Conservation (phyloP, 2,329 filamentous ascomycete species). For the Talaromyces sp. region DNA sequence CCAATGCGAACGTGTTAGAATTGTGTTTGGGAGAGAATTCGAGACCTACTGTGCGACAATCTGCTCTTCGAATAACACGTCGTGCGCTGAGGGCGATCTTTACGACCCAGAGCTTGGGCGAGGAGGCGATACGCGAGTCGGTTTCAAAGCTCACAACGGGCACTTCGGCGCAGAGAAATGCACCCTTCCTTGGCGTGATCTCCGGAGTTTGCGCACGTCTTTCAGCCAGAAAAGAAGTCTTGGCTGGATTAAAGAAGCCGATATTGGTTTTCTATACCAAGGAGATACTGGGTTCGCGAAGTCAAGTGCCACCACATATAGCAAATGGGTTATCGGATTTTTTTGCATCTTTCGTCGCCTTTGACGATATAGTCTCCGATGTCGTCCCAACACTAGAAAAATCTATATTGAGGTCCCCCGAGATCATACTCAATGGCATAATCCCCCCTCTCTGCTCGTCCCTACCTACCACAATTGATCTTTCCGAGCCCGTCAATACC, state of each 20-base stretch:
- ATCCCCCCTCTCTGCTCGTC: conserved; percentile 67
- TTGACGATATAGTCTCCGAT: conserved; percentile 69
- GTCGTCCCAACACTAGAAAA: conserved; percentile 82
- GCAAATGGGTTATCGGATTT: conserved; percentile 73
- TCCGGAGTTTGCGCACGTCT: conserved; percentile 79
- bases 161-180: conserved; percentile 62
- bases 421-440: conserved; percentile 77
- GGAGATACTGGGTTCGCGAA: conserved; percentile 76
- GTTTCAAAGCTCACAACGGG: conserved; percentile 67
- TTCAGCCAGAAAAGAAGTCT: conserved; percentile 53
- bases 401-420: conserved; percentile 78
- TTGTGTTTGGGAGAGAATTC: conserved; percentile 64
- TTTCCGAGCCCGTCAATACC: conserved; percentile 66
- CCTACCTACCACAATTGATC: conserved; percentile 65
- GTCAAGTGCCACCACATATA: conserved; percentile 64
- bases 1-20: conserved; percentile 69
- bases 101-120: conserved; percentile 52
- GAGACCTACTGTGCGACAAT: conserved; percentile 62
- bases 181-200: conserved; percentile 74
- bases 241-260: conserved; percentile 63
- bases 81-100: conserved; percentile 74
- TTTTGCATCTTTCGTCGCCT: conserved; percentile 67
- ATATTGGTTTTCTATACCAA: conserved; percentile 80
- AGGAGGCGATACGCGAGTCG: conserved; percentile 58
- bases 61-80: conserved; percentile 71